phyloP scores from a whole-genome alignment of 345 rosid genomes.

The Aquilaria sinensis region DNA sequence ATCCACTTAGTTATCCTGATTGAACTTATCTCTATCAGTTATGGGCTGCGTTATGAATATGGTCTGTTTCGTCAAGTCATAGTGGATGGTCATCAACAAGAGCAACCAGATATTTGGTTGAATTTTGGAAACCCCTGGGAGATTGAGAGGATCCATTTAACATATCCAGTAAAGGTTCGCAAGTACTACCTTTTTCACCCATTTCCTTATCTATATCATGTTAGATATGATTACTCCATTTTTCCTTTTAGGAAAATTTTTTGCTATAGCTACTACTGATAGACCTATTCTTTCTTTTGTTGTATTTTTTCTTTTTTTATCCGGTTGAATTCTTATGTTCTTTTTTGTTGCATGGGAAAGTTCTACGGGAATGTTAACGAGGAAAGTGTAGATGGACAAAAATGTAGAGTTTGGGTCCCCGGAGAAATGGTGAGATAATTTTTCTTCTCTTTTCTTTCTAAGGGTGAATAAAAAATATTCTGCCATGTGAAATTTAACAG shows the following conservation, averaged over 20 bases:
- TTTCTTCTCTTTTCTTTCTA: conserved; percentile 1
- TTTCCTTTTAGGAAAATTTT: too few species aligned
- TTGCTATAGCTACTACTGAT: too few species aligned
- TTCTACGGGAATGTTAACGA: conserved; percentile 40
- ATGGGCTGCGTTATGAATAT: conserved; percentile 42
- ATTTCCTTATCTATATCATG: conserved; percentile 3
- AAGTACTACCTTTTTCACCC: conserved; percentile 10
- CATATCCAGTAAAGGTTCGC: conserved; percentile 44
- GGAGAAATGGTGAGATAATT: conserved; percentile 26
- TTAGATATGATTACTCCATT: background rate
- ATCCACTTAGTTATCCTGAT: too few species aligned
- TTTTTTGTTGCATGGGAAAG: conserved; percentile 22
- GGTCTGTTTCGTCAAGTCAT: conserved; percentile 46
- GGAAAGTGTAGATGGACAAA: conserved; percentile 22
- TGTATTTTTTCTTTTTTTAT: background rate
- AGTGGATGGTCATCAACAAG: conserved; percentile 44
- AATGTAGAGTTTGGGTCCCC: conserved; percentile 34
- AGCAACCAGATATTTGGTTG: conserved; percentile 46
- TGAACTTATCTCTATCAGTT: conserved; percentile 21
- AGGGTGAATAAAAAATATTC: too few species aligned
- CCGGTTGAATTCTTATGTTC: background rate
- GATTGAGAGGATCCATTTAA: conserved; percentile 37
- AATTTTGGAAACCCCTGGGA: conserved; percentile 54
- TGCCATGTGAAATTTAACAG: background rate
- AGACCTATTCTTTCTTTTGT: background rate